Evolutionary conservation across 768 basidiomycete species (phyloP).

Genomic region (Termitomyces eurrhizus): DNA sequence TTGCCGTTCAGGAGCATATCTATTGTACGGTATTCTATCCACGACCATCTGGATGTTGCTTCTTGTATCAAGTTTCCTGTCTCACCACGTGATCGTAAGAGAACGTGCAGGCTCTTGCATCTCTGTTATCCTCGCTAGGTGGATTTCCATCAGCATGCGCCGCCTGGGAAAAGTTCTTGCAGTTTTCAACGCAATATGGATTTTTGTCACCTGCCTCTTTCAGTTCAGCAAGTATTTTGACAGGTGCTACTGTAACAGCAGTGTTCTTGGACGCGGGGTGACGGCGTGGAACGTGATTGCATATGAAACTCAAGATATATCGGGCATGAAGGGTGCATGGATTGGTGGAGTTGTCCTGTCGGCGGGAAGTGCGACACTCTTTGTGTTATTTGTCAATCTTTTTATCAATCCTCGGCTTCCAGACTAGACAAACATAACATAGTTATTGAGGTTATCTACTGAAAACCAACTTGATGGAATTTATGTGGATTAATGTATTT

Average conservation of each 20-base stretch:
- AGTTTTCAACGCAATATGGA: constrained; percentile 26
- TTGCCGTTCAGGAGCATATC: constrained; percentile 28
- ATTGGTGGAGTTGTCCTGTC: constrained; percentile 31
- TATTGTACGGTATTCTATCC: constrained; percentile 27
- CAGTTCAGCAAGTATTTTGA: constrained; percentile 31
- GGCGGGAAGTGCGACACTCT: constrained; percentile 18
- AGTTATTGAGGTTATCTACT: not conserved
- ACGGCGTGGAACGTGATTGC: constrained; percentile 28
- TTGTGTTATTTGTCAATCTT: constrained; percentile 25
- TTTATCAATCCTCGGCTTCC: constrained; percentile 20
- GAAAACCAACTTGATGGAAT: too few species aligned
- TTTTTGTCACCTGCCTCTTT: constrained; percentile 25
- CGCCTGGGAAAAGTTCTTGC: constrained; percentile 28
- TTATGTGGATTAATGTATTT: too few species aligned
- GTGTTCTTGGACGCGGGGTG: constrained; percentile 22
- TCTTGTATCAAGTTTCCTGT: constrained; percentile 26
- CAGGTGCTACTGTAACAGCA: constrained; percentile 34
- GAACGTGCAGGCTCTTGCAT: not conserved
- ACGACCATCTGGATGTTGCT: constrained; percentile 30
- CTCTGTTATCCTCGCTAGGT: constrained; percentile 11
- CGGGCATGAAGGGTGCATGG: constrained; percentile 28
- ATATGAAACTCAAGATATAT: constrained; percentile 17
- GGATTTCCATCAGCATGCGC: constrained; percentile 22
- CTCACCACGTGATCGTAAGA: constrained; percentile 19
- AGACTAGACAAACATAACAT: not conserved